phyloP scores from a whole-genome alignment of 2,329 filamentous ascomycete genomes.

The Pseudocercospora musae region DNA sequence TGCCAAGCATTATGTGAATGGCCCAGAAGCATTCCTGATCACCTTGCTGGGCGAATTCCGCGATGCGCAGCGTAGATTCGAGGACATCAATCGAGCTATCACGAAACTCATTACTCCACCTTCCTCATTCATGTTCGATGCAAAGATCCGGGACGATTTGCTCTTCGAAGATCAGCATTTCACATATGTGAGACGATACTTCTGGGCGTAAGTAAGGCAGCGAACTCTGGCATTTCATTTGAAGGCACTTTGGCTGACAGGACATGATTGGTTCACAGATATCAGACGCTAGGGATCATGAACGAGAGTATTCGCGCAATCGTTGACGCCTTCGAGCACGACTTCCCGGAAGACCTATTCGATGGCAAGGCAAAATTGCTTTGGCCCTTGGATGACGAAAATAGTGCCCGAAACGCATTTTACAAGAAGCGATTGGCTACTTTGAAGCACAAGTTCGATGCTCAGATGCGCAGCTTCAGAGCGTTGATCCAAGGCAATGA shows the following conservation, averaged over 20 bases:
- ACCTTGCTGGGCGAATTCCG: slow-evolving; percentile 58
- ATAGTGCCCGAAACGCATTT: slow-evolving; percentile 44
- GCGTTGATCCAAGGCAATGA: slow-evolving; percentile 50
- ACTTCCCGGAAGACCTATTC: slow-evolving; percentile 59
- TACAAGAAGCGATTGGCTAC: slow-evolving; percentile 50
- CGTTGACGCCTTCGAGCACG: slow-evolving; percentile 55
- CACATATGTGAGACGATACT: slow-evolving; percentile 61
- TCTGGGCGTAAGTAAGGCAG: slow-evolving; percentile 50
- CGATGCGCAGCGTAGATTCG: slow-evolving; percentile 58
- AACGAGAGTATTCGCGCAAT: slow-evolving; percentile 60
- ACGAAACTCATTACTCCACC: slow-evolving; percentile 59
- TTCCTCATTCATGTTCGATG: slow-evolving; percentile 59
- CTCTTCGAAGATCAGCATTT: slow-evolving; percentile 61
- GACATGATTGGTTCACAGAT: neutral
- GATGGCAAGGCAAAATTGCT: slow-evolving; percentile 53
- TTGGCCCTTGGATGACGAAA: slow-evolving; percentile 53
- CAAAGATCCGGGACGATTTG: slow-evolving; percentile 54
- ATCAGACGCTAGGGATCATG: slow-evolving; percentile 58
- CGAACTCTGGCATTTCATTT: neutral
- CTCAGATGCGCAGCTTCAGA: slow-evolving; percentile 50
- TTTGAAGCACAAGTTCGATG: slow-evolving; percentile 50
- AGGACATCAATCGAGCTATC: slow-evolving; percentile 56
- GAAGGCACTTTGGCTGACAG: neutral
- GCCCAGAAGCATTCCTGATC: slow-evolving; percentile 60
- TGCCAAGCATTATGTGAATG: slow-evolving; percentile 57